Conservation (phyloP, 768 basidiomycete species). For the Imleria badia region DNA sequence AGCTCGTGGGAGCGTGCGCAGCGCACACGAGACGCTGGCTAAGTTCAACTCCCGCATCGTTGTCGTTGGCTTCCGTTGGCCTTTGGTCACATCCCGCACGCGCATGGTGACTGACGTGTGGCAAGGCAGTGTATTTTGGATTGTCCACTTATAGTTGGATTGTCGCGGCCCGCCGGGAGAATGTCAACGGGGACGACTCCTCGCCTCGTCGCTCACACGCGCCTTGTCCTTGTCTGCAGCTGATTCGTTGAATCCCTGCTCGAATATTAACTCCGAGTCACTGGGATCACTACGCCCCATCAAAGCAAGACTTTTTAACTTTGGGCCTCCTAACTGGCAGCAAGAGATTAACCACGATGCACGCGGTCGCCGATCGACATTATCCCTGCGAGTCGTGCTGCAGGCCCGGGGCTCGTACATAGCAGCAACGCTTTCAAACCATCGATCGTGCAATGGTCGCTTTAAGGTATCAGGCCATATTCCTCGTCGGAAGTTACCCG, state of each 20-base stretch:
- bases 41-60: conserved; percentile 2
- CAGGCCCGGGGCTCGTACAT: neutral
- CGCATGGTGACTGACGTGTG: conserved; percentile 10
- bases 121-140: conserved; percentile 6
- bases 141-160: conserved; percentile 11
- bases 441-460: conserved; percentile 6
- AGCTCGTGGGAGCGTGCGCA: conserved; percentile 31
- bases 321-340: neutral
- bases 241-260: conserved; percentile 7
- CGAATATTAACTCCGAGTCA: conserved; percentile 18
- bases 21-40: conserved; percentile 11
- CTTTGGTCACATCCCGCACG: conserved; percentile 3
- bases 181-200: neutral
- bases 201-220: conserved; percentile 32
- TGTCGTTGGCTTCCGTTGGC: neutral
- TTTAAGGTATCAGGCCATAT: neutral
- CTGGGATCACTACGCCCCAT: conserved; percentile 11
- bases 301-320: neutral
- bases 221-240: neutral
- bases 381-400: conserved; percentile 11
- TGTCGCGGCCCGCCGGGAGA: conserved; percentile 5
- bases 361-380: conserved; percentile 18
- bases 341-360: conserved; percentile 29
- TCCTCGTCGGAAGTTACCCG: neutral
- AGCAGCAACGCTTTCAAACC: neutral